Base-by-base conservation (phyloP, 306 rosid species). In the Lathyrus tuberosus region DNA sequence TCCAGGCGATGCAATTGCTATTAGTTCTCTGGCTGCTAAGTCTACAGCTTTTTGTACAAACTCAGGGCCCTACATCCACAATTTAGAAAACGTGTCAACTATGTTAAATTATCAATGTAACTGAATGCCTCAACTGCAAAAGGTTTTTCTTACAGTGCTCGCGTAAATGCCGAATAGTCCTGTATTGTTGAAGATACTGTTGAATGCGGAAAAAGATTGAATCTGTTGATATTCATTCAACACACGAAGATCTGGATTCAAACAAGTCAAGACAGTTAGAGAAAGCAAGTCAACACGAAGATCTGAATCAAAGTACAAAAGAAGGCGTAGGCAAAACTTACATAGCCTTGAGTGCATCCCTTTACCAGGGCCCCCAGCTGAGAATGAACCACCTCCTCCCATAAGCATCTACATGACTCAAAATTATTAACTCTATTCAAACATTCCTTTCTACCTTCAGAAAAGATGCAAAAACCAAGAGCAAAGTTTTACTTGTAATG, bases 261-360 rank as follows among this genome's bases (percentile, higher is more conserved):
- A 35, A 7, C 2, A 35, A 35, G 40, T 35, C 38, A 8, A 35
- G 2, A 35, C 0, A 0, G 10, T 35, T 33, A 33, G 35, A 31
- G 35, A 20, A 20, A 20, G 22, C 22, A 20, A 20, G 22, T 20
- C 22, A 20, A 20, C 22, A 20, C 1, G 22, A 20, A 31, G 5
- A 41, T 13, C 5, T 2, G 3, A 13, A 3, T 13, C 2, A 10
- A 2, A 17, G 66, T 12, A 48, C 58, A 67, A 15, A 28, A 57
- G 47, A 72, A 60, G 63, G 22, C 47, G 69, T 9, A 52, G 20
- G 72, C 62, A 52, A 79, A 72, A 87, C 95, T 78, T 75, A 92
- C 96, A 92, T 75, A 92, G 95, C 79, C 98, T 82, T 64, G 96
- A 92, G 88, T 89, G 98, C 98, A 92, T 92, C 81, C 96, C 96